Conservation (phyloP, 768 basidiomycete species). For the Tricholoma sp. region DNA sequence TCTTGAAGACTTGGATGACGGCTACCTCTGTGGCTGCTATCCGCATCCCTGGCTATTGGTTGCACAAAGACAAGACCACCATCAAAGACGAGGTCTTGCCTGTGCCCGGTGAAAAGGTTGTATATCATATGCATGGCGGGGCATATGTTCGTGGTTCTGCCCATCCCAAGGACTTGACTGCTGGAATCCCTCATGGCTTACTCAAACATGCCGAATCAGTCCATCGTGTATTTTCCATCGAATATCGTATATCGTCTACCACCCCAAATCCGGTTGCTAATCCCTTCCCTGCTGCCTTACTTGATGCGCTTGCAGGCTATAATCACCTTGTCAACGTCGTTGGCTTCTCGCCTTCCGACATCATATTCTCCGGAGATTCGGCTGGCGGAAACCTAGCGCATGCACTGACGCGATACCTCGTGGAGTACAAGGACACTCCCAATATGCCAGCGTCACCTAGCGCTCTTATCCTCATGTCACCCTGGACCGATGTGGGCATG, state of each 20-base stretch:
- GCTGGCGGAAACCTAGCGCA: constrained; percentile 72
- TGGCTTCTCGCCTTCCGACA: constrained; percentile 52
- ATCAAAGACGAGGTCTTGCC: constrained; percentile 33
- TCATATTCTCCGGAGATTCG: constrained; percentile 70
- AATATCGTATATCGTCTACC: constrained; percentile 62
- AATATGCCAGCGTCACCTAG: constrained; percentile 38
- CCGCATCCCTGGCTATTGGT: constrained; percentile 55
- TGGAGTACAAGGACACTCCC: constrained; percentile 36
- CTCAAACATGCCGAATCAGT: constrained; percentile 40
- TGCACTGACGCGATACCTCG: constrained; percentile 57
- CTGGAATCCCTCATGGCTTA: constrained; percentile 41
- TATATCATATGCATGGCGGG: constrained; percentile 64
- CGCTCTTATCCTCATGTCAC: constrained; percentile 48
- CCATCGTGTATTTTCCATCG: constrained; percentile 53
- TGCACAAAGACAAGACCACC: constrained; percentile 34
- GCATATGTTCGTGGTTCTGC: constrained; percentile 51
- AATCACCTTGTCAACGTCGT: constrained; percentile 56
- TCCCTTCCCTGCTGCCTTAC: constrained; percentile 70
- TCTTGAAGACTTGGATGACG: constrained; percentile 36
- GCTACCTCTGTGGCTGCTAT: constrained; percentile 34
- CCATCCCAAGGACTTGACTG: constrained; percentile 46
- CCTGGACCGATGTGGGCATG: constrained; percentile 47
- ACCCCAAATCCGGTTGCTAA: constrained; percentile 37
- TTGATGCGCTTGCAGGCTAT: constrained; percentile 74
- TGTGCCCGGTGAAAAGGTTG: constrained; percentile 46